Percentiles rank a stretch among this genome's conserved stretches.
These are phyloP conservation scores for Aspergillus sp. DNA, from an alignment of 2,329 filamentous ascomycete genomes.

Conservation along the genomic window DNA sequence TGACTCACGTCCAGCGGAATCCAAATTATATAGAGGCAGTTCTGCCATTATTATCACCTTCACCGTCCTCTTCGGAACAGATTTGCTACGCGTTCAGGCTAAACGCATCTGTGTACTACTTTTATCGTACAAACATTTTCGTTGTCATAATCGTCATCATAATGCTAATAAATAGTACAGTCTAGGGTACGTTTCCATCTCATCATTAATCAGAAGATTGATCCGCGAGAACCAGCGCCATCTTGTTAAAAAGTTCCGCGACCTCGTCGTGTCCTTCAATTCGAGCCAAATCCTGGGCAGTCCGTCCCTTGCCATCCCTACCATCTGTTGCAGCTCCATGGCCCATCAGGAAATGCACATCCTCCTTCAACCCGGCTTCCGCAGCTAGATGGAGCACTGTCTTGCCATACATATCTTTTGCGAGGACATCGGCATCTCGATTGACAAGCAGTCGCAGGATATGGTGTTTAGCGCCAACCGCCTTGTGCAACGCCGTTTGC, in stretches of 20 bases:
- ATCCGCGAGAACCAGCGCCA: slow-evolving; percentile 13
- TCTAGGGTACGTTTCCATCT: neutral
- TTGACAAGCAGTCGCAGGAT: slow-evolving; percentile 24
- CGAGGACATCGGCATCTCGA: slow-evolving; percentile 16
- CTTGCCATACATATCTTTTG: slow-evolving; percentile 23
- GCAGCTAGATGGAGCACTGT: slow-evolving; percentile 26
- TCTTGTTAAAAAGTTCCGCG: slow-evolving; percentile 14
- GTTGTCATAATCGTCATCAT: neutral
- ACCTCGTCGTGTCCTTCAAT: slow-evolving; percentile 13
- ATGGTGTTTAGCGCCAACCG: slow-evolving; percentile 19
- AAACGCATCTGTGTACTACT: neutral
- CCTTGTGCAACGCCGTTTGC: slow-evolving; percentile 21
- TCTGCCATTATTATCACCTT: neutral
- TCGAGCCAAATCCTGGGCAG: slow-evolving; percentile 18
- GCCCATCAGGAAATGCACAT: slow-evolving; percentile 23
- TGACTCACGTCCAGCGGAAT: neutral
- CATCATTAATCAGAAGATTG: slow-evolving; percentile 2
- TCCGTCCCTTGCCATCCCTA: slow-evolving; percentile 21
- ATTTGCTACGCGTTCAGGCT: neutral
- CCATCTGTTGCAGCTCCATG: slow-evolving; percentile 18
- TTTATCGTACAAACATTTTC: neutral
- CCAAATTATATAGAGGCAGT: neutral
- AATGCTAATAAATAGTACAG: slow-evolving; percentile 5
- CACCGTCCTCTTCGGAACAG: neutral
- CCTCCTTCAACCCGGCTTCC: slow-evolving; percentile 18